Base-by-base conservation (phyloP, 352 stramenopile genomes). In the Phytophthora litchii region DNA sequence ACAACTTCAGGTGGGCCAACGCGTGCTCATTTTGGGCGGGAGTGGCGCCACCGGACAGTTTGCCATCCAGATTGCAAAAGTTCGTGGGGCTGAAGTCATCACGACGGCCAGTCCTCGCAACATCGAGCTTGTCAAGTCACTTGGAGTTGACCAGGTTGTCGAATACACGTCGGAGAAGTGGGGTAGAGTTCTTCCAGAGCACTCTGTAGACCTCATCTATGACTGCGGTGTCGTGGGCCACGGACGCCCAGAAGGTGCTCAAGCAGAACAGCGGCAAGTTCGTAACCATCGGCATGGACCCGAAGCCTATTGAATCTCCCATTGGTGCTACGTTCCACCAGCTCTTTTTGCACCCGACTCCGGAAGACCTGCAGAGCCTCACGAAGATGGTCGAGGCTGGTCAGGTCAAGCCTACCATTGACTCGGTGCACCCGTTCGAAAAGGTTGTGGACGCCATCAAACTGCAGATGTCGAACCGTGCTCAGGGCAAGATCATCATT, bases 401-500 rank as follows among this genome's bases (percentile, higher is more conserved):
- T 13, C 31, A 64, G 14, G 45, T 84, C 5, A 79, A 80, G 40
- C 53, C 70, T 21, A 40, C 67, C 2, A 72, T 85, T 10, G 72
- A 79, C 41, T 74, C 67, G 34, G 59, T 82, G n/a, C 66, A 85
- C 36, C 54, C 65, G 16, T 79, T 91, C 19, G 65, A 85, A 32
- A 70, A 75, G 35, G 45, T 85, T 2, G 34, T 68, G 11, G 75
- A 86, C 9, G 82, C 59, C 35, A 76, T 89, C 37, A 60, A 67
- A 31, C 49, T 76, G 40, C 68, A 84, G 11, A 76, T 86, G 67
- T 69, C 58, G 20, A 71, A 76, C 44, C 74, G 74, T 20, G 73
- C 75, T 0, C 65, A 76, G 20, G 80, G 80, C 46, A 90, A 88
- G 56, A 82, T 90, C 36, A 64, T 88, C 17, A 68, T 89, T n/a